Base-by-base conservation (phyloP, 306 rosid species). In the Trifolium pratense region DNA sequence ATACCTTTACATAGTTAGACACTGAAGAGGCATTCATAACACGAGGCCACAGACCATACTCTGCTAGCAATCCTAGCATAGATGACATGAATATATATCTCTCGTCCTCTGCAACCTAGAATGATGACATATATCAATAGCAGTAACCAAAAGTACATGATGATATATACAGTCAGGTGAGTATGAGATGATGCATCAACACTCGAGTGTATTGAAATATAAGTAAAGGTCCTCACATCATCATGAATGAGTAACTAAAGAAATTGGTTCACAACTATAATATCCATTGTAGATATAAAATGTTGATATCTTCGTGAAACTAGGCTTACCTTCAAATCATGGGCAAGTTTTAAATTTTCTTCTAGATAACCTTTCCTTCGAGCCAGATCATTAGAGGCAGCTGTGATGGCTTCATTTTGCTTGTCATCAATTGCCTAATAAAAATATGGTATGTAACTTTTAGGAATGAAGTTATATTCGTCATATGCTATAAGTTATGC, bases 301-400 rank as follows among this genome's bases (percentile, higher is more conserved):
- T 5, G 12, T 43, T 68, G 37, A 68, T 16, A 36, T 40, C 74
- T 64, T 29, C 57, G 31, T 48, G 29, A 74, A 68, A 75, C 69
- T 18, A 52, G 45, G 74, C 39, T 75, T 63, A 94, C 98, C 91
- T 91, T 91, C 85, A 94, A 81, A 13, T 94, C 97, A 66, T 89
- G 92, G 64, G 86, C 73, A 78, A 94, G 77, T 83, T 91, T 94
- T 64, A 94, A 78, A 78, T 91, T 88, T 84, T 85, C 88, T 83
- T 94, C 97, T 80, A 94, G 95, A 82, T 91, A 85, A 55, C 89
- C 88, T 83, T 94, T 94, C 75, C 98, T 88, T 66, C 81, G 81
- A 52, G 82, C 90, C 86, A 94, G 76, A 74, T 94, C 98, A 82
- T 89, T 88, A 60, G 91, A 80, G 1, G 96, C 90, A 43, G 98